phyloP scores from a whole-genome alignment of 1,139 yeast species.

The Yarrowia galli region DNA sequence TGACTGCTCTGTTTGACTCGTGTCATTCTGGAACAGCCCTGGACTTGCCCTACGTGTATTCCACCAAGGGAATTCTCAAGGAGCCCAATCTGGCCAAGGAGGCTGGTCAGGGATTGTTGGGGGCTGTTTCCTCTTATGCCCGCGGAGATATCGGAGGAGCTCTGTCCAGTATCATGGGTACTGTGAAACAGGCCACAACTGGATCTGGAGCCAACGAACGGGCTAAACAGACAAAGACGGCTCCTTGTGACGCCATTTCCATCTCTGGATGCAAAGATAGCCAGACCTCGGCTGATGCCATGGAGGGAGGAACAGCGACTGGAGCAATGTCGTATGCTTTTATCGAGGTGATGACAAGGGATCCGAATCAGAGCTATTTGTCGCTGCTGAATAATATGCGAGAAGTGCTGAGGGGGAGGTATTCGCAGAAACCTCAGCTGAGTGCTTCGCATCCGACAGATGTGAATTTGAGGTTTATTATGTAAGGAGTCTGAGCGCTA shows the following conservation, averaged over 20 bases:
- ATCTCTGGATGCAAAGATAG: conserved; percentile 92
- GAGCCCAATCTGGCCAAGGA: conserved; percentile 89
- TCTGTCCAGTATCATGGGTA: conserved; percentile 56
- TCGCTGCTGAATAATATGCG: conserved; percentile 84
- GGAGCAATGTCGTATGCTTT: conserved; percentile 98
- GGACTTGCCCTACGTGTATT: conserved; percentile 87
- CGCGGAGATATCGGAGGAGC: conserved; percentile 71
- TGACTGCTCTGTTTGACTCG: conserved; percentile 89
- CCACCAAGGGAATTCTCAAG: conserved; percentile 89
- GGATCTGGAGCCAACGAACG: conserved; percentile 55
- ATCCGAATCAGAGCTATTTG: conserved; percentile 78
- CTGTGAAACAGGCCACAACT: conserved; percentile 58
- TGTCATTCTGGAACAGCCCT: conserved; percentile 94
- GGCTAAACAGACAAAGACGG: conserved; percentile 66
- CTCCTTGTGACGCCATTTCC: conserved; percentile 88
- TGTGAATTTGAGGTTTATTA: conserved; percentile 68
- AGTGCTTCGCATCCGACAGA: conserved; percentile 84
- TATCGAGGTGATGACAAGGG: conserved; percentile 68
- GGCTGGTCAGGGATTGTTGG: conserved; percentile 77
- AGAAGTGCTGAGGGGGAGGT: conserved; percentile 67
- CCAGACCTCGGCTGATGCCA: conserved; percentile 81
- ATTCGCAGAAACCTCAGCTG: conserved; percentile 88
- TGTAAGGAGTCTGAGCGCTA: no score
- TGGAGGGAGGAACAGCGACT: conserved; percentile 76
- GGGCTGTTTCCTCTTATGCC: conserved; percentile 75